Evolutionary conservation across 2,329 filamentous ascomycete genomes (phyloP), one percentile per base, ranked within the genome.

Genomic region (Fusarium graminum): DNA sequence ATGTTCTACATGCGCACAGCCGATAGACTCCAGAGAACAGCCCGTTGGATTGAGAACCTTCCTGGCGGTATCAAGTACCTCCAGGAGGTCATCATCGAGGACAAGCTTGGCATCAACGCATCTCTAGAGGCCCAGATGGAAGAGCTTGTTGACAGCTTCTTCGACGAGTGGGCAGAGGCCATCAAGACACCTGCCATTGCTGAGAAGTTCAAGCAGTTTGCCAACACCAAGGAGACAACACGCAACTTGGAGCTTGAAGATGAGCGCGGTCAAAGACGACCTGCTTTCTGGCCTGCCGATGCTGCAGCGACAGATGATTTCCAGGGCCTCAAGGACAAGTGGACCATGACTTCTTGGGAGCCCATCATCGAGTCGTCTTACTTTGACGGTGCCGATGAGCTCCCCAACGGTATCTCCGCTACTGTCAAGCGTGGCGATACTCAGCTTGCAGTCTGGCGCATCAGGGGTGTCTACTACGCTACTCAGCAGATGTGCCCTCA

Each of bases 401-500:
- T 86, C 3, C 87, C 90, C 3, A 92, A 91, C 28, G 91, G 91
- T 30, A 89, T 92, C 57, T 91, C 88, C 11, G 89, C 92, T 6
- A 90, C 89, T 30, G 82, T 97, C 78, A 95, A 96, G 82, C 87
- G 92, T 41, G 92, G 93, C 41, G 93, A 97, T 76, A 97, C 93
- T 0, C 93, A 97, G 77, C 85, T 97, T 3, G 93, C 93, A 9
- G 82, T 97, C 52, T 97, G 94, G 87, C 91, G 93, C 72, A 86
- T 97, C 63, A 86, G 87, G 52, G 93, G 92, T 19, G 86, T 86
- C 52, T 96, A 90, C 82, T 94, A 94, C 77, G 91, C 92, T 59
- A 91, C 91, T 14, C 93, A 97, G 80, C 92, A 97, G 75, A 97
- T 97, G 93, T 97, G 93, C 76, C 93, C 93, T 11, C 93, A 97